Evolutionary conservation across 2,329 filamentous ascomycete genomes (phyloP).

Genomic region (Microsporum ferrugineum): DNA sequence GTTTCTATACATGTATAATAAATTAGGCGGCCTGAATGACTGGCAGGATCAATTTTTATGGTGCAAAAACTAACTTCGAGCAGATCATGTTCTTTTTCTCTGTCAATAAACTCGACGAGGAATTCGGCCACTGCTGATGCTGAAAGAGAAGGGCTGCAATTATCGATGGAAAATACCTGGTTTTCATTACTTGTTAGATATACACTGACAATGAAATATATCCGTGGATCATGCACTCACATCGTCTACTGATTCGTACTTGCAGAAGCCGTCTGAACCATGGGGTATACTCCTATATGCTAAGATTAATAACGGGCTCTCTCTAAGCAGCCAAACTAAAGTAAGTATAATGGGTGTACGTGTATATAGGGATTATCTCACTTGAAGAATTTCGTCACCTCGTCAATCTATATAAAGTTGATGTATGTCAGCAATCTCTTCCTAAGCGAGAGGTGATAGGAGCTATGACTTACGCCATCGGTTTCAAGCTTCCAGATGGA

Average conservation of each 20-base stretch:
- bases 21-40: neutral
- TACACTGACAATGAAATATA: neutral
- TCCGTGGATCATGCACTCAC: slow-evolving; percentile 14
- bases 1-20: slow-evolving; percentile 15
- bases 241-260: slow-evolving; percentile 18
- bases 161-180: slow-evolving; percentile 22
- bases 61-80: slow-evolving; percentile 21
- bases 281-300: neutral
- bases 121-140: slow-evolving; percentile 11
- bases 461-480: slow-evolving; percentile 19
- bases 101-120: slow-evolving; percentile 20
- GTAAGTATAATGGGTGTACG: neutral
- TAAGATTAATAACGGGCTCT: slow-evolving; percentile 5
- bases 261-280: slow-evolving; percentile 9
- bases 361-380: neutral
- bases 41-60: neutral
- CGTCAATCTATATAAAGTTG: neutral
- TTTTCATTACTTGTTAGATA: neutral
- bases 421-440: neutral
- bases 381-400: neutral
- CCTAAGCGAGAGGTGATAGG: neutral
- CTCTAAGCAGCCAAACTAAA: neutral
- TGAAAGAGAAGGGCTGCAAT: slow-evolving; percentile 12
- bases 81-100: slow-evolving; percentile 23
- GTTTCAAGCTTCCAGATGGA: slow-evolving; percentile 26